A percentile compares a stretch with the other conserved stretches of the same genome.
phyloP scores from a whole-genome alignment of 306 rosid genomes.

The Ammopiptanthus mongolicus region DNA sequence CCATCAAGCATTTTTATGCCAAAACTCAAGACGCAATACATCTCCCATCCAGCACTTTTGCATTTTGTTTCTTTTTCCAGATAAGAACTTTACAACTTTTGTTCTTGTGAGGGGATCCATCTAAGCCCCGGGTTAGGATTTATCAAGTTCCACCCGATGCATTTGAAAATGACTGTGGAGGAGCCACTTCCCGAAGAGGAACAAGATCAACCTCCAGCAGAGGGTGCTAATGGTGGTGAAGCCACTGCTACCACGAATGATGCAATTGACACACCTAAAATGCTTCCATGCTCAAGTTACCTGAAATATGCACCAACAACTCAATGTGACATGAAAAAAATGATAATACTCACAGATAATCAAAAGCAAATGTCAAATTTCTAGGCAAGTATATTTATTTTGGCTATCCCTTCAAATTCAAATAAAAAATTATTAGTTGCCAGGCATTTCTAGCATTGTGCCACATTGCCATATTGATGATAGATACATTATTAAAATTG shows the following conservation, averaged over 20 bases:
- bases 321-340: not conserved
- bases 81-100: no score
- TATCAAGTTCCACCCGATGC: conserved; percentile 89
- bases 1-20: not conserved
- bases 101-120: conserved; percentile 90
- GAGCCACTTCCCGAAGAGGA: conserved; percentile 92
- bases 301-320: conserved; percentile 35
- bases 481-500: not conserved
- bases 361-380: not conserved
- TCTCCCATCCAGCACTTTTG: no score
- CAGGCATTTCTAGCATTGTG: not conserved
- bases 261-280: conserved; percentile 51
- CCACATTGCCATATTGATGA: not conserved
- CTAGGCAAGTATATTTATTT: not conserved
- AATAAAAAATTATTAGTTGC: not conserved
- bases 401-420: conserved; percentile 12
- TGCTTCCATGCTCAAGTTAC: conserved; percentile 34
- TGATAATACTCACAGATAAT: not conserved
- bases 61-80: no score
- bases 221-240: conserved; percentile 55
- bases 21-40: conserved; percentile 4
- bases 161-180: conserved; percentile 91
- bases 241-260: conserved; percentile 37
- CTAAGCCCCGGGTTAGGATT: conserved; percentile 93
- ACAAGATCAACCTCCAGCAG: conserved; percentile 82